Evolutionary conservation across 192 early-diverging fungal species (phyloP).

Genomic region (Umbelopsis isabellina): DNA sequence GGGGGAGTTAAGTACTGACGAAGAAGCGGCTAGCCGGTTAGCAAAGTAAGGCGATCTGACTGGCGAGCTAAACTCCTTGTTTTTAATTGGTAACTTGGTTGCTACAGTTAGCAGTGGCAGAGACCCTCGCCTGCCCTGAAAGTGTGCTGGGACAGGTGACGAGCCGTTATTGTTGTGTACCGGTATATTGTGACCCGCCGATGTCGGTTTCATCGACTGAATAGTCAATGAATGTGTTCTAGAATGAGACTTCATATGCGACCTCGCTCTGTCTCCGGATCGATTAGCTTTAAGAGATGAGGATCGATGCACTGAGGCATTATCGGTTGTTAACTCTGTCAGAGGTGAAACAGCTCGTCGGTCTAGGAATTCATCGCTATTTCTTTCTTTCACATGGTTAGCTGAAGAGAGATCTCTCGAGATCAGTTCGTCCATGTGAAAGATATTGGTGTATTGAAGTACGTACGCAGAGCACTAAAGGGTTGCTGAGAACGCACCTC

Average conservation of each 20-base stretch:
- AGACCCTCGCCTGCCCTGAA: constrained; percentile 27
- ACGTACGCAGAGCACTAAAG: not conserved
- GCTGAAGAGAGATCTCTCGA: constrained; percentile 8
- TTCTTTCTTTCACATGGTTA: constrained; percentile 8
- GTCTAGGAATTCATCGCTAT: not conserved
- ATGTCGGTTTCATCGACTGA: not conserved
- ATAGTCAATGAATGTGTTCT: constrained; percentile 10
- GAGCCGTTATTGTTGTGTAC: not conserved
- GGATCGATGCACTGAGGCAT: not conserved
- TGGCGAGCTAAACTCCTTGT: constrained; percentile 20
- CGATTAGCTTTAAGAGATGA: constrained; percentile 13
- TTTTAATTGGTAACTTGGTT: not conserved
- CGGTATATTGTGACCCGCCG: not conserved
- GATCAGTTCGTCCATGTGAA: constrained; percentile 19
- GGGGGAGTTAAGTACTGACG: constrained; percentile 20
- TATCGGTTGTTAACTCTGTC: not conserved
- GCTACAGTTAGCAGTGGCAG: constrained; percentile 19
- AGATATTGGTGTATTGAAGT: not conserved
- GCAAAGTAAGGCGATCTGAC: constrained; percentile 16
- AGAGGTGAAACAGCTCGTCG: not conserved
- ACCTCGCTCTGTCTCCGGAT: constrained; percentile 1
- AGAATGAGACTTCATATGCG: constrained; percentile 13
- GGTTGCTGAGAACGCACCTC: not conserved
- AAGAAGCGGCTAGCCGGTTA: constrained; percentile 24
- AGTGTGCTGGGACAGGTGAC: not conserved